Percentiles rank a stretch among this genome's conserved stretches.
phyloP scores from a whole-genome alignment of 1,284 basidiomycete genomes.

The Pyrrhoderma lamaoense region DNA sequence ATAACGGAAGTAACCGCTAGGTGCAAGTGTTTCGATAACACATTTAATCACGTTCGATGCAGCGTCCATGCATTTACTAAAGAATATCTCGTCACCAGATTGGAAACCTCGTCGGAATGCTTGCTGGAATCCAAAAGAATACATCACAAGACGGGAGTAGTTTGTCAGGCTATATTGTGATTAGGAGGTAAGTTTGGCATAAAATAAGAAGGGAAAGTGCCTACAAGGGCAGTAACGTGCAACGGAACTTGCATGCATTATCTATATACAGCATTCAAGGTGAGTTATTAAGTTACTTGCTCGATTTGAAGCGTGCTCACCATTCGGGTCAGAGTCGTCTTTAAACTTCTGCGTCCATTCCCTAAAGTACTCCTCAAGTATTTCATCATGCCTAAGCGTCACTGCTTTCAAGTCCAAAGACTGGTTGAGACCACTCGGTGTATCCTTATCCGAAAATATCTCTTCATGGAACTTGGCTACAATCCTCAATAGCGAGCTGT shows the following conservation, averaged over 20 bases:
- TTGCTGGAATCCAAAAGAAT: constrained; percentile 78
- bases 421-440: constrained; percentile 66
- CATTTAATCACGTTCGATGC: constrained; percentile 61
- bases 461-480: constrained; percentile 68
- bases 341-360: constrained; percentile 57
- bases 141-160: constrained; percentile 80
- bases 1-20: constrained; percentile 73
- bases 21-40: constrained; percentile 59
- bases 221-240: constrained; percentile 66
- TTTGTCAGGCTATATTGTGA: constrained; percentile 48
- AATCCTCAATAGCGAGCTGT: constrained; percentile 61
- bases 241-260: constrained; percentile 54
- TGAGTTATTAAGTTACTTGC: constrained; percentile 4
- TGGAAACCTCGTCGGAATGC: constrained; percentile 66
- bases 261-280: constrained; percentile 35
- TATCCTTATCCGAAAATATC: constrained; percentile 65
- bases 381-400: constrained; percentile 52
- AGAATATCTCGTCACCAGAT: constrained; percentile 54
- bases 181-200: neutral
- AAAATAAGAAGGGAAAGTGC: constrained; percentile 25
- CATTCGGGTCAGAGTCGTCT: constrained; percentile 46
- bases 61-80: constrained; percentile 67
- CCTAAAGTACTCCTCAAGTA: constrained; percentile 49
- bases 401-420: constrained; percentile 60
- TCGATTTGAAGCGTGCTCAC: too few relatives aligned